Conservation (phyloP, 2,329 filamentous ascomycete species). For the Achaetomium macrosporum region DNA sequence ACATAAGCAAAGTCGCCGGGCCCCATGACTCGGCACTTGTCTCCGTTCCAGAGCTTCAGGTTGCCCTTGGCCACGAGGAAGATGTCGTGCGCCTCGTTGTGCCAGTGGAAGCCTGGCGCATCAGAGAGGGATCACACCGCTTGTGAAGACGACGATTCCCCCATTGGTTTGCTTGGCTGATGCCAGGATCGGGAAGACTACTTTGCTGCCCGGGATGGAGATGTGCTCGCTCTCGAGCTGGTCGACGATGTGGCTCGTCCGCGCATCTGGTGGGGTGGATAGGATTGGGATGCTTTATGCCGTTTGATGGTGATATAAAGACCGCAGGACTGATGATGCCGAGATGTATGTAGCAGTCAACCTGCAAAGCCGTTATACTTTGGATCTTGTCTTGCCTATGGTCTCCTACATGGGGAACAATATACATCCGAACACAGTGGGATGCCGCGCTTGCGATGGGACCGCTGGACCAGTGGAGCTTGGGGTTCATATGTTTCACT, state of each 20-base stretch:
- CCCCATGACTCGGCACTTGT: conserved; percentile 46
- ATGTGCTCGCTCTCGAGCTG: conserved; percentile 47
- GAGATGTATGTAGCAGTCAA: no score
- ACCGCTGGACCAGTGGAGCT: no score
- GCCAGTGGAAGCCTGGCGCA: conserved; percentile 50
- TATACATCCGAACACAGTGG: no score
- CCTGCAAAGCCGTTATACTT: no score
- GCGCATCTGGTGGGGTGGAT: conserved; percentile 32
- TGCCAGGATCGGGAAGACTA: conserved; percentile 44
- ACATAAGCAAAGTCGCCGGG: conserved; percentile 54
- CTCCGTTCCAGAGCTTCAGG: conserved; percentile 53
- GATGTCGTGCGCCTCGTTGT: conserved; percentile 51
- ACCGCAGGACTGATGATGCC: background rate
- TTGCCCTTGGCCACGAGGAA: conserved; percentile 51
- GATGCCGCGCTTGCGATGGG: no score
- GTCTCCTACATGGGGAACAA: no score
- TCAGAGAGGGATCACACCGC: conserved; percentile 41
- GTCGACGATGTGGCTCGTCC: conserved; percentile 40
- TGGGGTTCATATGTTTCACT: no score
- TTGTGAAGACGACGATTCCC: conserved; percentile 45
- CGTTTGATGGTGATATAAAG: background rate
- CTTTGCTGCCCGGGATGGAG: conserved; percentile 47
- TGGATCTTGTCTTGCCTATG: no score
- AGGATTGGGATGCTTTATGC: conserved; percentile 26
- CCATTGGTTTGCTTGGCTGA: conserved; percentile 47